Base-by-base conservation (phyloP, 1,284 basidiomycete species). In the Trichosporon ovoides region DNA sequence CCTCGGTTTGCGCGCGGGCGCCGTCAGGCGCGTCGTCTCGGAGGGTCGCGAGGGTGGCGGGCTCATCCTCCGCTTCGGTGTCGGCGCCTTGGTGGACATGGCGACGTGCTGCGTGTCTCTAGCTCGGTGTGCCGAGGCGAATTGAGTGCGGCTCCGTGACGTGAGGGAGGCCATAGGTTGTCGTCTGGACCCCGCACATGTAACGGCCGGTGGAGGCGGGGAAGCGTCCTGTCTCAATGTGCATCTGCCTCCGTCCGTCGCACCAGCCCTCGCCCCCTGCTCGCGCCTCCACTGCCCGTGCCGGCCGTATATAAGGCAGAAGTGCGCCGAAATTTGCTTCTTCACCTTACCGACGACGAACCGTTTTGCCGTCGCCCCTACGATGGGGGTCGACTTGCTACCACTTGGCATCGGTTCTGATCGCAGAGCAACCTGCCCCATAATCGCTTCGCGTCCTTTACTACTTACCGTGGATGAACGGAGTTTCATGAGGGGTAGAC, bases 401-500 rank as follows among this genome's bases (percentile, higher is more conserved):
- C 38, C 37, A 19, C 52, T 50, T 12, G 37, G 51, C 56, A 52
- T 37, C 38, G 16, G 59, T 55, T 53, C 59, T 56, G 49, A 53
- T 56, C 53, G 60, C n/a, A 58, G 60, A 61, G 31, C 50, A 38
- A 61, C 50, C 46, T 28, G 49, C 61, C 61, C 56, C 53, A 57
- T 62, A 62, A 62, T 62, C 61, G 61, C 61, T 56, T 50, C 38
- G 40, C 49, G 22, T 46, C 53, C 48, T 40, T 33, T 53, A 50
- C 31, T 50, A 46, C 46, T 49, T 18, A 6, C 34, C 40, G 58
- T 53, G 55, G 43, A 48, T 48, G 43, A 16, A 52, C 20, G 52
- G 58, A 56, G 61, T 62, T 62, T 62, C 61, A 62, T 62, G 58
- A 52, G 53, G 61, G 61, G 61, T 57, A 49, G 54, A 62, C 61